Base-by-base conservation (phyloP, 2,329 filamentous ascomycete genomes). In the Colletotrichum tropicale region DNA sequence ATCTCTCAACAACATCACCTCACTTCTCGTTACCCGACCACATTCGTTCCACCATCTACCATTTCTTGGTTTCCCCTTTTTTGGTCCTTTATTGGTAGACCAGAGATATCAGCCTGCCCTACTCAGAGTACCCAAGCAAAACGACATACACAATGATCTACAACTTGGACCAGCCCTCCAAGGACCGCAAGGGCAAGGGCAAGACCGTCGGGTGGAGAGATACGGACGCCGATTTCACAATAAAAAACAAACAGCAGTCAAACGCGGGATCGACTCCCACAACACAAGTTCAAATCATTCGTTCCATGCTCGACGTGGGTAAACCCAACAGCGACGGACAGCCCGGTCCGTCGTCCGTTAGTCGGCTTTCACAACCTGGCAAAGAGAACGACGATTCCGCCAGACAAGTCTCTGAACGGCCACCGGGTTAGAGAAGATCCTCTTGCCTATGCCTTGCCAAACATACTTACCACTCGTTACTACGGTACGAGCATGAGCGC, bases 11-110 rank as follows among this genome's bases (percentile, higher is more conserved):
- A 48, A 68, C 80, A 72, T 77, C 79, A 21, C 43, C 43, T 76
- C 80, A 80, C 77, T 67, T 74, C 78, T 78, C 81, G 77, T 84
- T 83, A 84, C 76, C 78, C 72, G 78, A 80, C 80, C 79, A 80
- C 81, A 82, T 85, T 82, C 84, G 83, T 85, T 86, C 78, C 80
- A 79, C 79, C 82, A 87, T 88, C 82, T 88, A 88, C 84, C 79
- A 80, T 85, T 87, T 88, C 82, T 88, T 87, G 84, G 87, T 85
- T 81, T 78, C 77, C 76, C 74, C 78, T 81, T 62, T 84, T 82
- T 82, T 82, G 79, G 80, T 80, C 79, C 65, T 77, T 81, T 84
- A 83, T 84, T 83, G 80, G 80, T 80, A 60, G 58, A 61, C 68
- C 70, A 76, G 77, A 72, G 75, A 77, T 77, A 77, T 81, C 81